Percentiles rank a stretch among this genome's conserved stretches.
Evolutionary conservation across 2,329 filamentous ascomycete genomes (phyloP).

Genomic region (Colletotrichum sp.): DNA sequence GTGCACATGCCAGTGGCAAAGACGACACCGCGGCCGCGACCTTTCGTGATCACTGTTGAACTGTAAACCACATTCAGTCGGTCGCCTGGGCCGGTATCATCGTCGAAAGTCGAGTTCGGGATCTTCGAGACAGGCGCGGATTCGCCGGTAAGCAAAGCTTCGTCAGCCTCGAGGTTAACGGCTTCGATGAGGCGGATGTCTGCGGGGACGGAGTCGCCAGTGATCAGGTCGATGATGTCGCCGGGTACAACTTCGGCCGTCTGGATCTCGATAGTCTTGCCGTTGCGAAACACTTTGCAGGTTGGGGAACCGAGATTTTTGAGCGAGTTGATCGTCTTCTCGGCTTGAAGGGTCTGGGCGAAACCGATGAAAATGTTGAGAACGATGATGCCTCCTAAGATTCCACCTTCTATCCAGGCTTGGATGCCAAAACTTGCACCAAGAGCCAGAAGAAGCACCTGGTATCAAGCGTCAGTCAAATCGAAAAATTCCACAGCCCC

Average conservation of each 20-base stretch:
- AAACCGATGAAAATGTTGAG: conserved; percentile 63
- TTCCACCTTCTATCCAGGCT: conserved; percentile 66
- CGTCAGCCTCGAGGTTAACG: conserved; percentile 73
- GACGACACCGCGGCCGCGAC: conserved; percentile 64
- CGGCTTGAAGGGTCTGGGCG: conserved; percentile 50
- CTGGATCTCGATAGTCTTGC: conserved; percentile 39
- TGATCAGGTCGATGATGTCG: conserved; percentile 59
- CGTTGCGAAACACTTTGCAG: conserved; percentile 47
- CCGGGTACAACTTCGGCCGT: conserved; percentile 58
- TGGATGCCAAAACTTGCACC: conserved; percentile 60
- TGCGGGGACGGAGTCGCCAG: conserved; percentile 66
- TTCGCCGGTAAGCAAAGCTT: conserved; percentile 68
- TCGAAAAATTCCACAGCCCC: fast-evolving
- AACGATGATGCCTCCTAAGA: conserved; percentile 61
- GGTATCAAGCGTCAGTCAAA: background rate
- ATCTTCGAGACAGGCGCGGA: conserved; percentile 65
- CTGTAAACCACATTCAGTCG: conserved; percentile 68
- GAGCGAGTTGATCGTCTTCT: conserved; percentile 54
- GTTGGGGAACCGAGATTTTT: conserved; percentile 48
- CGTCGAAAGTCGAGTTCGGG: conserved; percentile 43
- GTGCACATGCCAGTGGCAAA: conserved; percentile 66
- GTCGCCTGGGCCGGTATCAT: conserved; percentile 56
- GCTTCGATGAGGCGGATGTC: conserved; percentile 62
- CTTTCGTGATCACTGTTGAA: conserved; percentile 66
- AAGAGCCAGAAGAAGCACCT: conserved; percentile 62